Base-by-base conservation (phyloP, 805 yeast genomes). In the Zygosaccharomyces siamensis region DNA sequence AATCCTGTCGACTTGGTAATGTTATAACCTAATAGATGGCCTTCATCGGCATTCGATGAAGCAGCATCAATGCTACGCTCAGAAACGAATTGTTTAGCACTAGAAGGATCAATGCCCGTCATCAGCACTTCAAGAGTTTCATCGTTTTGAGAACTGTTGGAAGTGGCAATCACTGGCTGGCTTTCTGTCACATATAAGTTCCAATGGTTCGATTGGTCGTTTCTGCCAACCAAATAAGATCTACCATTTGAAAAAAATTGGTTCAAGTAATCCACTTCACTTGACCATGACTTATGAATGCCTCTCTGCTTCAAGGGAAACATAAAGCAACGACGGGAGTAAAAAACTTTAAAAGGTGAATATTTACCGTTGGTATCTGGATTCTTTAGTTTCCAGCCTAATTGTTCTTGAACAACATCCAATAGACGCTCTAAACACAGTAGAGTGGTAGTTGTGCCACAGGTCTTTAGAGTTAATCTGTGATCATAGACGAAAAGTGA, bases 391-490 rank as follows among this genome's bases (percentile, higher is more conserved):
- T 72, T 46, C 80, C 80, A 69, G 51, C 63, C 62, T 38, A 78
- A 66, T 48, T 72, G 71, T 4, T 63, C 51, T 14, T 65, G 57
- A 3, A 81, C 76, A 30, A 78, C 60, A 41, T 78, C 78, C 52
- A 86, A 78, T 44, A 92, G 68, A 44, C 78, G 75, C 24, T 79
- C 80, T 24, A 92, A 68, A 56, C 97, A 92, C 21, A 81, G 78
- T 49, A 92, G 74, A 1, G 96, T 84, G 1, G 96, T 89, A 1
- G 98, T 92, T 3, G 97, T 90, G 6, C 99, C 99, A 66, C 99
- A 92, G 4, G 99, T 92, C 68, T 92, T 92, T 62, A 92, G 75
- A 43, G 92, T 81, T 53, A 93, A 59, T 66, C 86, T 89, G 69
- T 89, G 90, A 16, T 86, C 82, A 64, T 83, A 92, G 24, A 93